These are phyloP conservation scores for Scedosporium aurantiacum DNA, from an alignment of 2,329 filamentous ascomycete species.

Conservation along the genomic window DNA sequence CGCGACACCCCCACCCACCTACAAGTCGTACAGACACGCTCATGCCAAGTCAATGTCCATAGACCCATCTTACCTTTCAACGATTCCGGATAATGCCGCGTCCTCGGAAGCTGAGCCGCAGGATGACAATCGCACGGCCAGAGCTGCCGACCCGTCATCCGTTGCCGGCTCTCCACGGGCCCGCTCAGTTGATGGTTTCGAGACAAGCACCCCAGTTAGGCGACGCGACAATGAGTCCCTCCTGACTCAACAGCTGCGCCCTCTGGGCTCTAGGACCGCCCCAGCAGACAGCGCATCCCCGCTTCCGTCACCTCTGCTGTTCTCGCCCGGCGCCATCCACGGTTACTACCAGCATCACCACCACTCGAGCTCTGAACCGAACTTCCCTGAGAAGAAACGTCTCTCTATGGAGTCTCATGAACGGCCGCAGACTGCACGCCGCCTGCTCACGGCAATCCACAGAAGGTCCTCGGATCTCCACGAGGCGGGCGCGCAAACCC, in stretches of 20 bases:
- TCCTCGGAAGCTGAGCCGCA: constrained; percentile 53
- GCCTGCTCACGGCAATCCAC: constrained; percentile 20
- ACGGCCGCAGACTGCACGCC: constrained; percentile 37
- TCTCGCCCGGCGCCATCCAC: background rate
- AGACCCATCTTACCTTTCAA: constrained; percentile 2
- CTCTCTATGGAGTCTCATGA: constrained; percentile 17
- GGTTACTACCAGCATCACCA: constrained; percentile 1
- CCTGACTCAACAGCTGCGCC: constrained; percentile 3
- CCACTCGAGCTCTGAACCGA: background rate
- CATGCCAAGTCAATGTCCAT: constrained; percentile 5
- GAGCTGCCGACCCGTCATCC: background rate
- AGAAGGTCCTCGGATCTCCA: background rate
- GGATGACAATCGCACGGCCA: constrained; percentile 41
- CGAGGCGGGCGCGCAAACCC: background rate
- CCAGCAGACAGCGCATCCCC: background rate
- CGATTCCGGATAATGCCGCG: constrained; percentile 29
- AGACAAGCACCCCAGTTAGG: background rate
- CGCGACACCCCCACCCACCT: constrained; percentile 3
- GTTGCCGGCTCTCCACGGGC: background rate
- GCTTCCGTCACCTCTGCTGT: background rate
- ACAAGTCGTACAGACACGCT: constrained; percentile 2
- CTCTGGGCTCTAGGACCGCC: background rate
- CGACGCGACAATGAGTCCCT: background rate
- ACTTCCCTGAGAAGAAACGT: background rate
- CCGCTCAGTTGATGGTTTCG: background rate